These are phyloP conservation scores for Smithsoniella earleae DNA, from an alignment of 163 green algal genomes.

Conservation along the genomic window DNA sequence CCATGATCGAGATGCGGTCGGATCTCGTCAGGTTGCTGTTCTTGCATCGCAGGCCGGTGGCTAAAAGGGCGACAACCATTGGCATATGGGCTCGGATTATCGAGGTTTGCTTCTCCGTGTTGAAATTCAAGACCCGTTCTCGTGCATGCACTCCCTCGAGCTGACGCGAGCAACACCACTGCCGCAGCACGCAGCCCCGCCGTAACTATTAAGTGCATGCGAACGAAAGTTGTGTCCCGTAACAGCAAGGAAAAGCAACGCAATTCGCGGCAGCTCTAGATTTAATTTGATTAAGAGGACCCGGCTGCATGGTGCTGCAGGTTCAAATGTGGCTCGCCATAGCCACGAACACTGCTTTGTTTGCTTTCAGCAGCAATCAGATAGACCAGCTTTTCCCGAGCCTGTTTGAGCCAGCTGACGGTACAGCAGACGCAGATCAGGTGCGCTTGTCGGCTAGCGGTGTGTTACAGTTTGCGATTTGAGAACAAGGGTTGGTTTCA, in stretches of 20 bases:
- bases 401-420: too few species aligned
- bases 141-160: not conserved
- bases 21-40: slow-evolving; percentile 34
- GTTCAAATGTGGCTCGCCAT: slow-evolving; percentile 9
- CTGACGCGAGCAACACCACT: not conserved
- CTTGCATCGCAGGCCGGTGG: slow-evolving; percentile 21
- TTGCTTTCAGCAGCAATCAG: slow-evolving; percentile 6
- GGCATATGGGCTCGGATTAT: slow-evolving; percentile 27
- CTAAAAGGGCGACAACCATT: slow-evolving; percentile 23
- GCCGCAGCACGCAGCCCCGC: not conserved
- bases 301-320: not conserved
- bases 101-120: slow-evolving; percentile 8
- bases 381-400: not conserved
- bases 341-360: not conserved
- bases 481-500: too few species aligned
- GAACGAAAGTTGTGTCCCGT: not conserved
- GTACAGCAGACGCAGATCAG: too few species aligned
- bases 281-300: not conserved
- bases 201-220: not conserved
- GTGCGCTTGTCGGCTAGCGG: too few species aligned
- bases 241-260: not conserved
- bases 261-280: not conserved
- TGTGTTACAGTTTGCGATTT: too few species aligned
- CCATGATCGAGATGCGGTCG: slow-evolving; percentile 37
- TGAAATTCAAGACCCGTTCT: not conserved